Evolutionary conservation across 371 early-diverging fungal species (phyloP).

Genomic region (Blastocladiella emersonii): DNA sequence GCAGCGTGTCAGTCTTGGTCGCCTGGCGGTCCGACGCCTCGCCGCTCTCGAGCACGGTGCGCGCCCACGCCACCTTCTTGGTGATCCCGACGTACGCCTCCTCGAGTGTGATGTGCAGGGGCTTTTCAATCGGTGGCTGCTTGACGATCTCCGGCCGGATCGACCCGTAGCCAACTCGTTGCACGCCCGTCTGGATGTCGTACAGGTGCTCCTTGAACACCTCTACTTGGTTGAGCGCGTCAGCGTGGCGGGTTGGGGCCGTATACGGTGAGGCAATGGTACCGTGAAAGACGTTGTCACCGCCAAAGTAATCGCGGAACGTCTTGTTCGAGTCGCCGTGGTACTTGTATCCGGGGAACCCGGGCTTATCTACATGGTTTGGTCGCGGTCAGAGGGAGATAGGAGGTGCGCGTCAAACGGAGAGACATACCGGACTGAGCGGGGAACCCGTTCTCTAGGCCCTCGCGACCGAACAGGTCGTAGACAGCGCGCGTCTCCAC

Average conservation of each 20-base stretch:
- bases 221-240: not conserved
- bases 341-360: constrained; percentile 27
- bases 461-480: constrained; percentile 37
- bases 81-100: constrained; percentile 35
- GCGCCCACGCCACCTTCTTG: constrained; percentile 14
- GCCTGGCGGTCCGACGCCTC: constrained; percentile 23
- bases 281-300: constrained; percentile 17
- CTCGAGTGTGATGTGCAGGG: constrained; percentile 28
- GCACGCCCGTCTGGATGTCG: not conserved
- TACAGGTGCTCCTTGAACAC: constrained; percentile 2
- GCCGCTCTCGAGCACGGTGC: constrained; percentile 15
- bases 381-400: not conserved
- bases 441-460: constrained; percentile 31
- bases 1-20: constrained; percentile 19
- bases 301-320: constrained; percentile 33
- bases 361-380: constrained; percentile 14
- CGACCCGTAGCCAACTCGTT: constrained; percentile 6
- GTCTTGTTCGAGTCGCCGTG: constrained; percentile 27
- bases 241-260: constrained; percentile 11
- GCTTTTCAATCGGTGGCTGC: constrained; percentile 20
- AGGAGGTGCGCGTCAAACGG: not conserved
- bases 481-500: constrained; percentile 35
- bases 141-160: constrained; percentile 14
- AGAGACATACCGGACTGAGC: constrained; percentile 10
- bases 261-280: not conserved